Conservation (phyloP, 2,329 filamentous ascomycete genomes). For the Tolypocladium tundrense region DNA sequence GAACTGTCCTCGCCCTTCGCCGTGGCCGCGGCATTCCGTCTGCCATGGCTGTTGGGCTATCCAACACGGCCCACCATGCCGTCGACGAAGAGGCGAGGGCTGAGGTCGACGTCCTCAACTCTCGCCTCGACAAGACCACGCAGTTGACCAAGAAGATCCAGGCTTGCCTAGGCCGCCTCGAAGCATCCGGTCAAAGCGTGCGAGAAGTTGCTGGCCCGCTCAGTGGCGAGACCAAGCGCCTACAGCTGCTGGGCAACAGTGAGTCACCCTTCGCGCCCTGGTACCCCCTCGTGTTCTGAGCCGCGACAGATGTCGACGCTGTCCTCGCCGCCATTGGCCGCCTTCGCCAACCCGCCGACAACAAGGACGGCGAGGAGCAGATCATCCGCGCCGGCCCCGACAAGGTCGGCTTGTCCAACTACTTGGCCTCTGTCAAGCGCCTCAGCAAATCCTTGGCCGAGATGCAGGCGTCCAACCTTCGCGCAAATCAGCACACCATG, state of each 20-base stretch:
- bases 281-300: constrained; percentile 6
- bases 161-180: constrained; percentile 71
- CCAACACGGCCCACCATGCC: constrained; percentile 33
- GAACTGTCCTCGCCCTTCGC: background rate
- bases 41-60: constrained; percentile 41
- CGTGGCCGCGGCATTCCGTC: background rate
- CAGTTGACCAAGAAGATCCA: constrained; percentile 93
- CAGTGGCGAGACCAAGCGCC: constrained; percentile 79
- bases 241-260: constrained; percentile 82
- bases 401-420: constrained; percentile 70
- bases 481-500: constrained; percentile 84
- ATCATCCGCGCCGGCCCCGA: constrained; percentile 84
- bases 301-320: constrained; percentile 62
- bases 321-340: constrained; percentile 81
- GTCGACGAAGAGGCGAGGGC: constrained; percentile 58
- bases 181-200: constrained; percentile 81
- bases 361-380: constrained; percentile 82
- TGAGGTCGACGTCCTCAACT: constrained; percentile 61
- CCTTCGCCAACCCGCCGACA: constrained; percentile 82
- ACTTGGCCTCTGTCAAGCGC: constrained; percentile 81
- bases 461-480: constrained; percentile 81
- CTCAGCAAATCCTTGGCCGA: constrained; percentile 76
- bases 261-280: constrained; percentile 15
- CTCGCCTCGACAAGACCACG: constrained; percentile 79
- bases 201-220: constrained; percentile 87